A percentile compares a stretch with the other conserved stretches of the same genome.
Evolutionary conservation across 148 eudicot species (phyloP).

Genomic region (Vaccinium corymbosum): DNA sequence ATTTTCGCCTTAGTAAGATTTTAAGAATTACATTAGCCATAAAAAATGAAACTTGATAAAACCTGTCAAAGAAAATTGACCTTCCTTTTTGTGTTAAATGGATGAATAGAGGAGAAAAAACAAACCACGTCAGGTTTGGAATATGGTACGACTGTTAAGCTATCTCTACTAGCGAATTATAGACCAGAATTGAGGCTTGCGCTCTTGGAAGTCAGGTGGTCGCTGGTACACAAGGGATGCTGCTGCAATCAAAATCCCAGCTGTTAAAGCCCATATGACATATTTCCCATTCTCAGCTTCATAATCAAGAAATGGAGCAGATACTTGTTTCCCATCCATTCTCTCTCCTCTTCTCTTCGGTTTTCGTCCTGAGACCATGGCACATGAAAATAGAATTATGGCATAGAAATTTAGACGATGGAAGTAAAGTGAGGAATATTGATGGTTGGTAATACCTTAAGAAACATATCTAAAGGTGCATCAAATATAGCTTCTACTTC

Average conservation of each 20-base stretch:
- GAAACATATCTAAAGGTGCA: constrained; percentile 72
- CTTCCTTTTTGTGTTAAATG: neutral
- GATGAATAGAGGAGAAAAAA: neutral
- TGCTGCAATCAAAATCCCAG: constrained; percentile 65
- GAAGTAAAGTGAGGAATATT: neutral
- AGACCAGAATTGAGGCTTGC: constrained; percentile 51
- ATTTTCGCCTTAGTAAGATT: neutral
- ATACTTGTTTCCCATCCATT: constrained; percentile 69
- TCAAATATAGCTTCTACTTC: constrained; percentile 77
- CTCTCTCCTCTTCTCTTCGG: constrained; percentile 57
- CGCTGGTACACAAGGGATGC: constrained; percentile 67
- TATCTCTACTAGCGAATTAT: constrained; percentile 10
- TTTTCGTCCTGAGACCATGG: constrained; percentile 49
- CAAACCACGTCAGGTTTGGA: neutral
- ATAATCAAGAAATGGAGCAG: constrained; percentile 65
- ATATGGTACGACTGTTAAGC: neutral
- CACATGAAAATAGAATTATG: neutral
- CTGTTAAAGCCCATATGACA: constrained; percentile 73
- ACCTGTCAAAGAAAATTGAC: neutral
- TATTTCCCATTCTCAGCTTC: constrained; percentile 35
- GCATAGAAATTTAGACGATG: no score
- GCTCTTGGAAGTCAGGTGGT: constrained; percentile 52
- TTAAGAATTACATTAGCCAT: neutral
- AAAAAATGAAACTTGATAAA: neutral
- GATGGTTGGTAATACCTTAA: constrained; percentile 24